These are phyloP conservation scores for Didymella pomorum DNA, from an alignment of 2,329 filamentous ascomycete genomes.

Conservation along the genomic window DNA sequence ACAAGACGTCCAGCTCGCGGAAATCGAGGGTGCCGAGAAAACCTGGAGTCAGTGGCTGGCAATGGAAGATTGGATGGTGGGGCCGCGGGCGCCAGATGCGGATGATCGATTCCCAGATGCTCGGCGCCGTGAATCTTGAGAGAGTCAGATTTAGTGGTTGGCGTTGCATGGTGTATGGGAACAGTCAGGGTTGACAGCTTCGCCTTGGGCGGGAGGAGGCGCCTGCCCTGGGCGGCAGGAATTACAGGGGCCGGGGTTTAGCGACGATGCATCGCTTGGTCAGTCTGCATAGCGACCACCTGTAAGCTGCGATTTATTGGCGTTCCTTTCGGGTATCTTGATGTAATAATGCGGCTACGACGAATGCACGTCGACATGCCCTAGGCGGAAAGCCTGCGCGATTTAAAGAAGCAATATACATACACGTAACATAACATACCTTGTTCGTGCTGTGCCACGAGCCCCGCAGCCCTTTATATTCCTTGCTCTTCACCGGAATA, in stretches of 20 bases:
- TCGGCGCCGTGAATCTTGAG: slow-evolving; percentile 35
- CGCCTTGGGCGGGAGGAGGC: slow-evolving; percentile 14
- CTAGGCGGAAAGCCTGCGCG: slow-evolving; percentile 6
- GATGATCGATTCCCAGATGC: slow-evolving; percentile 37
- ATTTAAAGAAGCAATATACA: slow-evolving; percentile 17
- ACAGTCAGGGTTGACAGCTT: slow-evolving; percentile 17
- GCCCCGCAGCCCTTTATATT: neutral
- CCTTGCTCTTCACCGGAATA: neutral
- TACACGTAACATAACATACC: neutral
- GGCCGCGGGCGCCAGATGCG: slow-evolving; percentile 71
- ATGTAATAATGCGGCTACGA: slow-evolving; percentile 14
- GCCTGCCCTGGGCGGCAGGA: slow-evolving; percentile 16
- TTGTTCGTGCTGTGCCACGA: slow-evolving; percentile 3
- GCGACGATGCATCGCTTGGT: slow-evolving; percentile 18
- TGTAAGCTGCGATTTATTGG: slow-evolving; percentile 1
- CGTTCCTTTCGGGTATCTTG: slow-evolving; percentile 15
- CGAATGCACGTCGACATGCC: slow-evolving; percentile 8
- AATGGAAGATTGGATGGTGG: slow-evolving; percentile 99
- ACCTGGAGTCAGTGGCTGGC: slow-evolving; percentile 95
- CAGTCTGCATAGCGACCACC: slow-evolving; percentile 18
- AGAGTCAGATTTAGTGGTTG: slow-evolving; percentile 28
- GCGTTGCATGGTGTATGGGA: slow-evolving; percentile 31
- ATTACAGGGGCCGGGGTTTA: slow-evolving; percentile 25
- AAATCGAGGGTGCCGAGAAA: slow-evolving; percentile 82
- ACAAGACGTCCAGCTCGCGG: slow-evolving; percentile 76